Base-by-base conservation (phyloP, 2,329 filamentous ascomycete species). In the Ceratocystis eucalypticola region DNA sequence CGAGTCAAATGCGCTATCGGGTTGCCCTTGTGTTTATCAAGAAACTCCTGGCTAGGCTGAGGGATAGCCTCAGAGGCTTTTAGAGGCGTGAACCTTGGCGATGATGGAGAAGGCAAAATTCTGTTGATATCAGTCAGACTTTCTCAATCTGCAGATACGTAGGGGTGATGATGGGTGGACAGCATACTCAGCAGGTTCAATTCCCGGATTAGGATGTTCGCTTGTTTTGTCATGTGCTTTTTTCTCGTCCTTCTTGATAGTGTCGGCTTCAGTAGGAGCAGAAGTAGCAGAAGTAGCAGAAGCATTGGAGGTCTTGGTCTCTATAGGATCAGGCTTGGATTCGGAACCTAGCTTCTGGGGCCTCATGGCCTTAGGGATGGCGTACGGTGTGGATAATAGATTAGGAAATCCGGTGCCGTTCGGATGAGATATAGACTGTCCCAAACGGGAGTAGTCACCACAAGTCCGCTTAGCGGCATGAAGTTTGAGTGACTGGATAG, bases 401-500 rank as follows among this genome's bases (percentile, higher is more conserved):
- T 17, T 22, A 3, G 46, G 3, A 48, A 59, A 20, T 1, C 28
- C 22, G n/a, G 20, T 3, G 2, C 67, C 64, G 12, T 68, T 68
- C 1, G 67, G 64, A 12, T 57, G 10, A 1, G 37, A 12, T 4
- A 3, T 5, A 8, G 20, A 65, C 59, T 66, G 65, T 6, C 67
- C 63, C 45, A 68, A 25, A 15, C 45, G 30, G 17, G 69, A 69
- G 66, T 78, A 77, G 2, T 73, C 69, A n/a, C 80, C 80, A 69
- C 82, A 84, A 2, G 81, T 77, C 2, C 73, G 71, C 65, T 76
- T 77, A 46, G 74, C 72, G 0, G 71, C 68, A 68, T 84, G 82
- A 72, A 81, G 81, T 62, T 74, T 68, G 1, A 79, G 70, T 0
- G 78, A 79, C 25, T 74, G 74, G 3, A 70, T 69, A 10, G 76